A percentile compares a stretch with the other conserved stretches of the same genome.
Evolutionary conservation across 169 alveolate species (phyloP).

Genomic region (Theileria equi): DNA sequence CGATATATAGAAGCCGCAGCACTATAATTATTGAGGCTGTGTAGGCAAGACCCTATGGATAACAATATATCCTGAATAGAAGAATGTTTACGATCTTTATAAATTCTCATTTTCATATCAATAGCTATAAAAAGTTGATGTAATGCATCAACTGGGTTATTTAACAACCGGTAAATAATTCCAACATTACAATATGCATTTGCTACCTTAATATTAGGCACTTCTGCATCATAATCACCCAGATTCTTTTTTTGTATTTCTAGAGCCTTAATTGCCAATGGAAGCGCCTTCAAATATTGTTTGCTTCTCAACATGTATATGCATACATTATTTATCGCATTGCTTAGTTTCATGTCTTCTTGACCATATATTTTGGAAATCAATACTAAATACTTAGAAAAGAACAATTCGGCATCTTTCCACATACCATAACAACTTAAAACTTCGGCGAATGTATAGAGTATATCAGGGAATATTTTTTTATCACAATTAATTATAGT

Average conservation of each 20-base stretch:
- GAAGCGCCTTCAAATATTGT: constrained; percentile 72
- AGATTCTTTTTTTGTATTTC: constrained; percentile 67
- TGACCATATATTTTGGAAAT: constrained; percentile 40
- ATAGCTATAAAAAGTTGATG: constrained; percentile 78
- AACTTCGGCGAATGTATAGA: constrained; percentile 51
- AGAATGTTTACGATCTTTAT: constrained; percentile 71
- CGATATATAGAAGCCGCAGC: constrained; percentile 75
- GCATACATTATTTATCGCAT: constrained; percentile 71
- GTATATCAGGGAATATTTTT: constrained; percentile 41
- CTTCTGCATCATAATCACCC: constrained; percentile 71
- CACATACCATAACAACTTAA: constrained; percentile 41
- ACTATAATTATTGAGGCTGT: constrained; percentile 75
- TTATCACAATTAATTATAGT: constrained; percentile 53
- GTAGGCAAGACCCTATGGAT: constrained; percentile 81
- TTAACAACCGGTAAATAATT: constrained; percentile 70
- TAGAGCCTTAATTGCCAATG: constrained; percentile 63
- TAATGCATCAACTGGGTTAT: constrained; percentile 74
- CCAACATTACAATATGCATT: constrained; percentile 82
- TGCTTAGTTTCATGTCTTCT: constrained; percentile 47
- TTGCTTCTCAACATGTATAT: constrained; percentile 63
- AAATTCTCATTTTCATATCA: constrained; percentile 83
- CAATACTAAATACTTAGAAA: constrained; percentile 49
- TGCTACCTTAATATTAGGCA: constrained; percentile 77
- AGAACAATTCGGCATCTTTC: constrained; percentile 57
- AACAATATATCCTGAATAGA: constrained; percentile 76